A percentile compares a stretch with the other conserved stretches of the same genome.
phyloP scores from a whole-genome alignment of 2,329 filamentous ascomycete species.

The Allantophomopsis lycopodina region DNA sequence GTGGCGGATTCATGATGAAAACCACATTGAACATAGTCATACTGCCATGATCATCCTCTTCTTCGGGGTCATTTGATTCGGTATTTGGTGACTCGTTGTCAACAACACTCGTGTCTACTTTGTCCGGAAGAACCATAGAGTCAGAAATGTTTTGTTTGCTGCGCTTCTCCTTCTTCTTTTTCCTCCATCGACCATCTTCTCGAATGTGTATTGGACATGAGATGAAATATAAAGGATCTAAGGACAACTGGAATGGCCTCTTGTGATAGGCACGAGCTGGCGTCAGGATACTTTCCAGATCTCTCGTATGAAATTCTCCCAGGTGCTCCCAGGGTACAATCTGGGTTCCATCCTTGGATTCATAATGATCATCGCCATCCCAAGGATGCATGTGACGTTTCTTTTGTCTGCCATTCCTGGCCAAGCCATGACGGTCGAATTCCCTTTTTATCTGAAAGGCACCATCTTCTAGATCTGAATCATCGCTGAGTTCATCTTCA shows the following conservation, averaged over 20 bases:
- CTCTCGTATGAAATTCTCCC: slow-evolving; percentile 59
- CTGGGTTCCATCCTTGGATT: slow-evolving; percentile 40
- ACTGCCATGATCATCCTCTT: slow-evolving; percentile 13
- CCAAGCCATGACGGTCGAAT: slow-evolving; percentile 10
- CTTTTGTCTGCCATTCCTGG: slow-evolving; percentile 5
- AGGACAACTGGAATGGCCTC: slow-evolving; percentile 64
- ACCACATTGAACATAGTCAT: slow-evolving; percentile 99
- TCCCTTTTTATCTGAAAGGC: slow-evolving; percentile 23
- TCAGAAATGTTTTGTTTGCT: slow-evolving; percentile 18
- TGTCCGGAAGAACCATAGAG: slow-evolving; percentile 2
- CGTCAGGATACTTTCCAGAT: slow-evolving; percentile 68
- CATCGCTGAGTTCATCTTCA: slow-evolving; percentile 19
- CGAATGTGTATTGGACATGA: slow-evolving; percentile 76
- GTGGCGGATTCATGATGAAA: slow-evolving; percentile 73
- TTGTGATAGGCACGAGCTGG: slow-evolving; percentile 69
- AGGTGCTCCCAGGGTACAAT: slow-evolving; percentile 59
- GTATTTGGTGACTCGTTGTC: background rate
- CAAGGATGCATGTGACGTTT: slow-evolving; percentile 10
- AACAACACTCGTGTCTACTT: slow-evolving; percentile 1
- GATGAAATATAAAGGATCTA: slow-evolving; percentile 69
- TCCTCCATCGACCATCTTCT: slow-evolving; percentile 65
- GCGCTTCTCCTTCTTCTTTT: slow-evolving; percentile 32
- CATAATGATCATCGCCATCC: slow-evolving; percentile 26
- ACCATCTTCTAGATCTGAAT: slow-evolving; percentile 34
- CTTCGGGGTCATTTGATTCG: slow-evolving; percentile 15